These are phyloP conservation scores for Camellia lanceoleosa DNA, from an alignment of 148 eudicot genomes.

Conservation along the genomic window DNA sequence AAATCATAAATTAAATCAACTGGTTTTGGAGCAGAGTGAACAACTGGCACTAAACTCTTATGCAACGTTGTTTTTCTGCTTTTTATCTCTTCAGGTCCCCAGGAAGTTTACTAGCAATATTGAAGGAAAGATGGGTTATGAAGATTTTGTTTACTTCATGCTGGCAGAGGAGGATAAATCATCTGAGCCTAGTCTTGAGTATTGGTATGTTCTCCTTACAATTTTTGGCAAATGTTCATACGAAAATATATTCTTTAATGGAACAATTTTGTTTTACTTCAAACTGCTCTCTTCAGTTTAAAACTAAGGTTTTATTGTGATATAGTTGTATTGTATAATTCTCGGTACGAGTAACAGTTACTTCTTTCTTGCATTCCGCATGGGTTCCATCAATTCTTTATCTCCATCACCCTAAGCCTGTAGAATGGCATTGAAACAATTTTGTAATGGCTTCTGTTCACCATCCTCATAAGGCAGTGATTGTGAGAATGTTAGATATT, in stretches of 20 bases:
- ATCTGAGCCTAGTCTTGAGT: conserved; percentile 26
- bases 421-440: too few relatives aligned
- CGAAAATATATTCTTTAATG: background rate
- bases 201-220: conserved; percentile 10
- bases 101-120: conserved; percentile 23
- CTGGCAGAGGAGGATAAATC: conserved; percentile 28
- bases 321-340: too few relatives aligned
- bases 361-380: too few relatives aligned
- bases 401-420: too few relatives aligned
- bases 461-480: too few relatives aligned
- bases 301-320: too few relatives aligned
- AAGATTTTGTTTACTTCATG: conserved; percentile 28
- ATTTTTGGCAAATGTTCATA: background rate
- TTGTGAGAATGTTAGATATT: background rate
- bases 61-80: background rate
- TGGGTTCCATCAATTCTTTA: too few relatives aligned
- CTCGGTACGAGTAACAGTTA: too few relatives aligned
- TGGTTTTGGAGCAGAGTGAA: background rate
- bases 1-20: background rate
- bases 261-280: background rate
- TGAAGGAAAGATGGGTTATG: conserved; percentile 27
- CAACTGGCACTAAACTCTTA: background rate
- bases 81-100: conserved; percentile 11
- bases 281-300: background rate
- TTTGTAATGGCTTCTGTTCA: too few relatives aligned